Conservation (phyloP, 257 asterid genomes). For the Solanum bukasovii region DNA sequence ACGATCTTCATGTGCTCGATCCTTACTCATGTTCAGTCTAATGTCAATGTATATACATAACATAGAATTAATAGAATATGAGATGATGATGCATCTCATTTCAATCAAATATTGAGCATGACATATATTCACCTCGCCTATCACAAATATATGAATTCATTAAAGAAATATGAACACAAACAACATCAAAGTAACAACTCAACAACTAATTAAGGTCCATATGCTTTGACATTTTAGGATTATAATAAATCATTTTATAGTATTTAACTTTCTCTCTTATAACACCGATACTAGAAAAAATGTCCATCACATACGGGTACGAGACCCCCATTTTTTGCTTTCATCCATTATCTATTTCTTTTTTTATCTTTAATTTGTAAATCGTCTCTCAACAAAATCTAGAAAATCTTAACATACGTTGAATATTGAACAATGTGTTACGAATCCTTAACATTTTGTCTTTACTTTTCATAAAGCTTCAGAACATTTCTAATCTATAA, state of each 20-base stretch:
- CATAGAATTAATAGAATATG: neutral
- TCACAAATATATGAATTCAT: neutral
- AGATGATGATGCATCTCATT: neutral
- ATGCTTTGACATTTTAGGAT: neutral
- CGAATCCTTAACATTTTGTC: neutral
- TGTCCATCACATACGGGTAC: neutral
- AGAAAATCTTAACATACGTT: neutral
- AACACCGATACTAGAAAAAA: neutral
- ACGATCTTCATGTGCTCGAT: fast-evolving
- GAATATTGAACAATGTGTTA: neutral
- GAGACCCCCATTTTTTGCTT: neutral
- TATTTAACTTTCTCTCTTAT: neutral
- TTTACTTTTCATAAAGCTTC: no score
- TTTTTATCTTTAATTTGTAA: neutral
- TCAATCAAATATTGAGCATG: neutral
- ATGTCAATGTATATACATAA: neutral
- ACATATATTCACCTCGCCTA: neutral
- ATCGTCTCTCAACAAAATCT: neutral
- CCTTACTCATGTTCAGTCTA: neutral
- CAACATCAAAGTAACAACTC: neutral
- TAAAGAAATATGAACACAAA: neutral
- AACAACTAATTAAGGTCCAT: neutral
- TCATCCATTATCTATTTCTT: neutral
- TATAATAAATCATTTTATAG: neutral
- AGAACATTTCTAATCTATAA: no score